Base-by-base conservation (phyloP, 176 grass and related monocot genomes). In the Olyra latifolia region DNA sequence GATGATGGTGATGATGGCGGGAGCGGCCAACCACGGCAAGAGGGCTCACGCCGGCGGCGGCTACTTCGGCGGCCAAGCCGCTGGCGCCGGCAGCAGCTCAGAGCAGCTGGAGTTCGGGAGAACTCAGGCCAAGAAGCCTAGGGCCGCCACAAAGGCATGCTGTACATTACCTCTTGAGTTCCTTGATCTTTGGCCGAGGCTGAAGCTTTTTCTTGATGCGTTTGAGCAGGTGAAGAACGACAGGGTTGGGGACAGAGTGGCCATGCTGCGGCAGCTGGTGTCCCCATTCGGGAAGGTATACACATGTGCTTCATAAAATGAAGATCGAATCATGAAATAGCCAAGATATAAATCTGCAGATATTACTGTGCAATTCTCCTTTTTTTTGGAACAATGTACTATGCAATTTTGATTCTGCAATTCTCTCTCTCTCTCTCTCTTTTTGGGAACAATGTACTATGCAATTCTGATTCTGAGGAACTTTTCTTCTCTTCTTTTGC, bases 261-360 rank as follows among this genome's bases (percentile, higher is more conserved):
- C 60, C 4, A 70, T 76, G 50, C 29, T 91, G 75, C 80, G 80
- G 62, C 69, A 91, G 20, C 80, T 91, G 24, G 88, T 91, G 20
- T 91, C 84, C 61, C 88, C 88, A 54, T 91, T 80, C 23, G 88
- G 88, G 47, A 91, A 91, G 84, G 88, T 91, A 65, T 15, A 39
- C 19, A 50, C 20, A 65, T 61, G 55, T 28, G 40, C 8, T 42
- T 41, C 68, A 15, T 29, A 16, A 30, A 1, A 56, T 15, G 64
- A 3, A 41, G 28, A 74, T 67, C 3, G 22, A 57, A 58, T 41
- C 45, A 10, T n/a, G 52, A 16, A 39, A 47, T 54, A 2, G 30
- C 12, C 66, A 4, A 32, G 40, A 19, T 35, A 35, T 35, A 35
- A 4, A 35, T 2, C 32, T 29, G 52, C 63, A 46, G 24, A 39